Evolutionary conservation across 2,329 filamentous ascomycete genomes (phyloP).

Genomic region (Diplodia corticola): DNA sequence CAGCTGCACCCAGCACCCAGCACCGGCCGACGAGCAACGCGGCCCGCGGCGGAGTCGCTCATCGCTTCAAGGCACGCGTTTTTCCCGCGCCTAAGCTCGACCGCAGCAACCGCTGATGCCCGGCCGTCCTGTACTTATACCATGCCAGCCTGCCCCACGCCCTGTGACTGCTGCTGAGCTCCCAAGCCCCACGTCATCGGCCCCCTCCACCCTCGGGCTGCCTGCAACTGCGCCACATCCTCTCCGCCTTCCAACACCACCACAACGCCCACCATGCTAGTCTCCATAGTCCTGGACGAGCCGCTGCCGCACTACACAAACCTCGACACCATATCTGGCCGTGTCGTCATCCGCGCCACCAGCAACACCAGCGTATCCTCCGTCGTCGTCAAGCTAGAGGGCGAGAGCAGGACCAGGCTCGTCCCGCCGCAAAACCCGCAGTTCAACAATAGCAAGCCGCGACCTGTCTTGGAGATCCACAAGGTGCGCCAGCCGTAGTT

Average conservation of each 20-base stretch:
- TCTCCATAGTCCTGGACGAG: conserved; percentile 66
- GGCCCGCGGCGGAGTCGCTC: conserved; percentile 14
- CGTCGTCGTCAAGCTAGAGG: conserved; percentile 80
- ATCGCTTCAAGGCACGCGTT: not conserved
- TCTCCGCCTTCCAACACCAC: not conserved
- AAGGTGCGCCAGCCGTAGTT: conserved; percentile 39
- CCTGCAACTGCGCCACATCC: not conserved
- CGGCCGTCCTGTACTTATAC: not conserved
- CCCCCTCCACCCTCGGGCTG: not conserved
- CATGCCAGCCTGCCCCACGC: not conserved
- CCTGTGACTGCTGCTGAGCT: not conserved
- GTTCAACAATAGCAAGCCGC: conserved; percentile 38
- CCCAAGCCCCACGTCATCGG: conserved; percentile 10
- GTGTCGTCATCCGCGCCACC: conserved; percentile 46
- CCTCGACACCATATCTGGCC: conserved; percentile 69
- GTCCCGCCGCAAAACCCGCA: conserved; percentile 46
- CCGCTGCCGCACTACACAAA: conserved; percentile 74
- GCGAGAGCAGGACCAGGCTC: conserved; percentile 71
- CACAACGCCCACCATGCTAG: conserved; percentile 59
- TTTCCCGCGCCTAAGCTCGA: not conserved
- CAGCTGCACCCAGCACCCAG: not conserved
- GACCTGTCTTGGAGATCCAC: conserved; percentile 52
- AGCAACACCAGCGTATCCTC: conserved; percentile 49
- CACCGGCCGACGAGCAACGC: not conserved
- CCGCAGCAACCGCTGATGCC: not conserved